phyloP scores from a whole-genome alignment of 2,329 filamentous ascomycete species.

The Dactylellina leptospora region DNA sequence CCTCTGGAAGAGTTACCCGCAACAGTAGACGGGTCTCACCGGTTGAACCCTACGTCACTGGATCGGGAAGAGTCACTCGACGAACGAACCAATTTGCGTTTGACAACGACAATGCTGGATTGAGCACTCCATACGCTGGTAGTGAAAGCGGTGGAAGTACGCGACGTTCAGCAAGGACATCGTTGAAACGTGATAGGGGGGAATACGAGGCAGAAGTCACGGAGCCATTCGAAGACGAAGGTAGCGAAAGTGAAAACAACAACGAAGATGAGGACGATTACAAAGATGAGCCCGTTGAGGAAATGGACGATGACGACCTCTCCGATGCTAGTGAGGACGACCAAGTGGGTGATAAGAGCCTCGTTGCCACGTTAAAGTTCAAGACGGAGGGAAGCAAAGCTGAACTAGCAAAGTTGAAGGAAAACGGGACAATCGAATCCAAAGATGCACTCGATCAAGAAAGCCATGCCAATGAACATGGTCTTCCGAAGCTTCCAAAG shows the following conservation, averaged over 20 bases:
- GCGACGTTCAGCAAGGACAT: conserved; percentile 56
- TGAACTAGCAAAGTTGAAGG: conserved; percentile 22
- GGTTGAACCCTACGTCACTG: conserved; percentile 74
- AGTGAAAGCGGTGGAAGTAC: conserved; percentile 62
- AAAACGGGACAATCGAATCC: neutral
- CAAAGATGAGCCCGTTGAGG: conserved; percentile 68
- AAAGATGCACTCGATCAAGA: neutral
- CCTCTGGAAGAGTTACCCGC: conserved; percentile 69
- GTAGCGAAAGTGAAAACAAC: conserved; percentile 68
- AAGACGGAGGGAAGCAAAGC: conserved; percentile 14
- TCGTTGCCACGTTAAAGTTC: conserved; percentile 31
- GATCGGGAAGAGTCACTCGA: conserved; percentile 79
- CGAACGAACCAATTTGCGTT: conserved; percentile 74
- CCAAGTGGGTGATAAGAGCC: conserved; percentile 11
- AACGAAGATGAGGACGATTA: conserved; percentile 66
- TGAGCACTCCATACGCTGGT: conserved; percentile 64
- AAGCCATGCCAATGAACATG: neutral
- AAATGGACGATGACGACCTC: conserved; percentile 67
- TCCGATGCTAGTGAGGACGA: conserved; percentile 60
- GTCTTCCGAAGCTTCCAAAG: neutral
- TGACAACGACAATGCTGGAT: conserved; percentile 61
- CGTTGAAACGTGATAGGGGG: conserved; percentile 61
- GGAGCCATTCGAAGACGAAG: conserved; percentile 67
- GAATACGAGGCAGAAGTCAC: conserved; percentile 67
- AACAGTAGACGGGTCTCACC: conserved; percentile 73